Conservation (phyloP, 2,329 filamentous ascomycete genomes). For the Purpureocillium lavendulum region DNA sequence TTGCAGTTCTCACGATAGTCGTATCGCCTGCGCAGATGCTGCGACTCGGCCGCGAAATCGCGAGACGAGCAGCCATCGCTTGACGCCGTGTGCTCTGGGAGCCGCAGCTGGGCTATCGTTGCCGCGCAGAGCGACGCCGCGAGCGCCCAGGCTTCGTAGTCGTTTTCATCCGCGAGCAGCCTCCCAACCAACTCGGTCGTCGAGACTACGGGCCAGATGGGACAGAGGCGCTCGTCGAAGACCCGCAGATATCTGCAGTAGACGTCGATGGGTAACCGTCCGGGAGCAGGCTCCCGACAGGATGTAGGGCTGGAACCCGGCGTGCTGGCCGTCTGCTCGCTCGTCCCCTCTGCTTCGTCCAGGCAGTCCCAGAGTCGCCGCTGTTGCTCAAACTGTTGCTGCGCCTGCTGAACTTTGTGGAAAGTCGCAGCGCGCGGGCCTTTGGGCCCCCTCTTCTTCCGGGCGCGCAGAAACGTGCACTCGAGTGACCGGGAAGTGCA, state of each 20-base stretch:
- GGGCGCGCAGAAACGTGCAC: constrained; percentile 5
- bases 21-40: constrained; percentile 11
- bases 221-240: constrained; percentile 11
- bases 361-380: too few relatives aligned
- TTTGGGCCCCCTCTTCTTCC: constrained; percentile 7
- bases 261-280: constrained; percentile 4
- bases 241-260: constrained; percentile 13
- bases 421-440: constrained; percentile 1
- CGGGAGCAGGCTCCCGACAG: too few relatives aligned
- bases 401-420: not conserved
- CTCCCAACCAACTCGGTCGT: constrained; percentile 10
- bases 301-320: too few relatives aligned
- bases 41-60: constrained; percentile 10
- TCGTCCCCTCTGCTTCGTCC: too few relatives aligned
- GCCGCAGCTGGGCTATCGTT: constrained; percentile 16
- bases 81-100: constrained; percentile 10
- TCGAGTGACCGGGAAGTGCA: constrained; percentile 5
- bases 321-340: too few relatives aligned
- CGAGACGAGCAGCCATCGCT: not conserved
- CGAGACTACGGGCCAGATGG: constrained; percentile 16
- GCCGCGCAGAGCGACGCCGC: constrained; percentile 16
- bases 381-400: too few relatives aligned
- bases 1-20: constrained; percentile 14
- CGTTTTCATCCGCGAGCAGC: constrained; percentile 7
- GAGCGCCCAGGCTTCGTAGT: constrained; percentile 14